phyloP scores from a whole-genome alignment of 345 rosid genomes.

The Brassica carinata region DNA sequence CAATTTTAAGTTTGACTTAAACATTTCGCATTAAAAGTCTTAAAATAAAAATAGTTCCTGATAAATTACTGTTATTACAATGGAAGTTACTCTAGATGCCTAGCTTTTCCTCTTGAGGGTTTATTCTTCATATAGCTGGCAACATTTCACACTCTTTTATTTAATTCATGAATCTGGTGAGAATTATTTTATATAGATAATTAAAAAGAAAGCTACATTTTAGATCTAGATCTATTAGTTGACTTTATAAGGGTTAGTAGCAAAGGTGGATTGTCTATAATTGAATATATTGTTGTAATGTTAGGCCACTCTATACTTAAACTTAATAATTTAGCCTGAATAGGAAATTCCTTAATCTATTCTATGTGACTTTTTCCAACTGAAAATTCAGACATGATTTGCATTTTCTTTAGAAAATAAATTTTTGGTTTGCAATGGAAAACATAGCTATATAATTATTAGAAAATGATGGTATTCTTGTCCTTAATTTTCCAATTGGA shows the following conservation, averaged over 20 bases:
- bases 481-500: neutral
- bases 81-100: neutral
- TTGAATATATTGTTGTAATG: neutral
- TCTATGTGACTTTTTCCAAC: neutral
- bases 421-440: neutral
- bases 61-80: neutral
- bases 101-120: neutral
- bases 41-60: neutral
- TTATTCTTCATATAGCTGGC: neutral
- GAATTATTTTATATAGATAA: neutral
- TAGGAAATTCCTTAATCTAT: neutral
- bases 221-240: slow-evolving; percentile 24
- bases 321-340: neutral
- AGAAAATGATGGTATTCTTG: neutral
- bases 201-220: neutral
- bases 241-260: slow-evolving; percentile 1
- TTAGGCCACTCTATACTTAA: neutral
- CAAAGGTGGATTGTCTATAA: neutral
- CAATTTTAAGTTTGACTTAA: neutral
- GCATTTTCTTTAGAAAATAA: neutral
- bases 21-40: neutral
- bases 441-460: neutral
- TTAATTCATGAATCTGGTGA: slow-evolving; percentile 4
- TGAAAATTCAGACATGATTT: neutral
- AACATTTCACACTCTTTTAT: neutral